Evolutionary conservation across 1,284 basidiomycete species (phyloP).

Genomic region (Ceratobasidium sp.): DNA sequence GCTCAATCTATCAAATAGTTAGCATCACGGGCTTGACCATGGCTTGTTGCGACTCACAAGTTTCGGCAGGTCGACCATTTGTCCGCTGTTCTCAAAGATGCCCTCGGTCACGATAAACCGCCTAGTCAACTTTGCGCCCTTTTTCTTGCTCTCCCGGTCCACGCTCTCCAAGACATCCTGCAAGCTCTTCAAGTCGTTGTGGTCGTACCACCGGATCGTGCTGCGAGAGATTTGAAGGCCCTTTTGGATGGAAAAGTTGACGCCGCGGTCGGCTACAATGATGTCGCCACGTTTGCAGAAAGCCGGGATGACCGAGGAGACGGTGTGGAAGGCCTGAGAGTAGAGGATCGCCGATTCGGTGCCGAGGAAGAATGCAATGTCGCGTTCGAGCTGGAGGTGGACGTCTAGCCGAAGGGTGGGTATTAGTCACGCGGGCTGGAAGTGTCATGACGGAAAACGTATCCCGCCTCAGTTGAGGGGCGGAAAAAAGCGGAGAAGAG

Average conservation of each 20-base stretch:
- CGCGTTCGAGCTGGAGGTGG: slow-evolving; percentile 87
- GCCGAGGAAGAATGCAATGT: slow-evolving; percentile 91
- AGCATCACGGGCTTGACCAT: not conserved
- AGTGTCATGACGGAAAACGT: slow-evolving; percentile 7
- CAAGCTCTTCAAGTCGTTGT: slow-evolving; percentile 92
- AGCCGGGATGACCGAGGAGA: slow-evolving; percentile 94
- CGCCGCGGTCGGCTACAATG: slow-evolving; percentile 95
- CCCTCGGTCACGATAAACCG: slow-evolving; percentile 98
- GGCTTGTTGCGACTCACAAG: slow-evolving; percentile 67
- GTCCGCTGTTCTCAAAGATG: slow-evolving; percentile 94
- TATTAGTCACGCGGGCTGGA: not conserved
- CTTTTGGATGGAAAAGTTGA: slow-evolving; percentile 96
- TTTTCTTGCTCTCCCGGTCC: slow-evolving; percentile 88
- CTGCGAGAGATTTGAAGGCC: slow-evolving; percentile 96
- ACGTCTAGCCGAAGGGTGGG: slow-evolving; percentile 70
- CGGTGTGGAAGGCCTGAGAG: slow-evolving; percentile 92
- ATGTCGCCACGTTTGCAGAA: slow-evolving; percentile 98
- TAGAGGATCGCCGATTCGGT: slow-evolving; percentile 92
- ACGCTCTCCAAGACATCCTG: slow-evolving; percentile 87
- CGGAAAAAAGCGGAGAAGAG: slow-evolving; percentile 16
- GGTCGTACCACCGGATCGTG: slow-evolving; percentile 94
- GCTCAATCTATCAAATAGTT: slow-evolving; percentile 69
- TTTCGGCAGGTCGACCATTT: slow-evolving; percentile 89
- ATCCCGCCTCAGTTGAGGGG: slow-evolving; percentile 24
- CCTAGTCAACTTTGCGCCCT: slow-evolving; percentile 82